Base-by-base conservation (phyloP, 1,284 basidiomycete genomes). In the Cerrena zonata region DNA sequence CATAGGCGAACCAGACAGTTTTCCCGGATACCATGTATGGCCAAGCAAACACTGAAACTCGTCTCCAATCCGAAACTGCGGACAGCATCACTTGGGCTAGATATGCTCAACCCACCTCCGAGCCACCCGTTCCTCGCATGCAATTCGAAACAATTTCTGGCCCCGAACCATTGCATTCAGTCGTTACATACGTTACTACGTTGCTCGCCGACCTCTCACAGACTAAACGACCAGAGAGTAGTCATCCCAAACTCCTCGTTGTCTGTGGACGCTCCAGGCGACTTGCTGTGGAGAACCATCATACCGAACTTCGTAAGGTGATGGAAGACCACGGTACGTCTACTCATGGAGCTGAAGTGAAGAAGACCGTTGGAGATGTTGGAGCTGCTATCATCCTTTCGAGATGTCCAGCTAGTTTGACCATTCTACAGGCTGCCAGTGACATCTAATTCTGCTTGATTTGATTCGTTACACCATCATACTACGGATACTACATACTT, bases 311-410 rank as follows among this genome's bases (percentile, higher is more conserved):
- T 47, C 80, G 79, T 53, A 70, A 74, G 53, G 63, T 91, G 19
- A 74, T 86, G 65, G 76, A 80, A 21, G 78, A 82, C 60, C 69
- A 78, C 58, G 72, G 74, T 40, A 69, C 62, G 27, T 66, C 81
- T 10, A 72, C 72, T 2, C 57, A 67, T 18, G 47, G 47, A 3
- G 25, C 11, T 11, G 81, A 84, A 58, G 80, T 91, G 53, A 75
- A 79, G 64, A 88, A 88, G 76, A 90, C 89, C 3, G 74, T 92
- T 41, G 91, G 91, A 2, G 89, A 92, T 65, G 80, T 86, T n/a
- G 86, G 82, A 11, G 80, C 83, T 18, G 82, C 82, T 24, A 78
- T 90, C 62, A 78, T 91, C 13, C 73, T 85, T 5, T 73, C 78
- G 1, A 78, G 82, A 1, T 72, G 74, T 48, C 76, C 76, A 38